Evolutionary conservation across 352 stramenopile species (phyloP), one percentile per base, ranked within the genome.

Genomic region (Pythium utonaiense): DNA sequence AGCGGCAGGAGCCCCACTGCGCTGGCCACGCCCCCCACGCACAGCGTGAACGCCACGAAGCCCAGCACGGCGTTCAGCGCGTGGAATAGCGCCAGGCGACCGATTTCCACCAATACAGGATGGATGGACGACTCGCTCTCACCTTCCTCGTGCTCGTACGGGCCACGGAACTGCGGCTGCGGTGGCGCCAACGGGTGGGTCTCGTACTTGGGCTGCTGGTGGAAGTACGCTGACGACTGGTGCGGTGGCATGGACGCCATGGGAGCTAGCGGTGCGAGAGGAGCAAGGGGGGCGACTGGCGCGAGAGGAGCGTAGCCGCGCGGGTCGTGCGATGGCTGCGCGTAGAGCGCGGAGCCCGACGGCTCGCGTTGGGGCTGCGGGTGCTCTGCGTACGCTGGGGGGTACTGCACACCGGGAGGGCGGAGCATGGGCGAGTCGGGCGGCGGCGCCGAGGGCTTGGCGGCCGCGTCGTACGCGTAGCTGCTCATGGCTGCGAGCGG

Each of bases 1-100:
- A 91, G 59, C n/a, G 81, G 78, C 25, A 91, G 64, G 48, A 69
- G 61, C 33, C 67, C 36, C 21, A 83, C n/a, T 22, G 61, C 30
- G 7, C 31, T 42, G 19, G 31, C 38, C 47, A 68, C 42, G 21
- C 60, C 60, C 10, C 16, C 42, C 24, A 51, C 42, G 21, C 54
- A 53, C 21, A 63, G 13, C 19, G 53, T 53, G 45, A 62, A 62
- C 42, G 55, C 41, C 22, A 42, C 33, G 42, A 50, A 49, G 42
- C 60, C 52, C 21, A 66, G 38, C 14, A 44, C 27, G 28, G 36
- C 49, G 53, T 67, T 66, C 21, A 50, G 28, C 9, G 44, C 41
- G 31, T 66, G 53, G 53, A 62, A 55, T 13, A 62, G 14, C 17
- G 45, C 56, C 31, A 55, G 31, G 9, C 56, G 56, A 24, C 45